Conservation (phyloP, 441 rosid genomes). For the Erodium moschatum region DNA sequence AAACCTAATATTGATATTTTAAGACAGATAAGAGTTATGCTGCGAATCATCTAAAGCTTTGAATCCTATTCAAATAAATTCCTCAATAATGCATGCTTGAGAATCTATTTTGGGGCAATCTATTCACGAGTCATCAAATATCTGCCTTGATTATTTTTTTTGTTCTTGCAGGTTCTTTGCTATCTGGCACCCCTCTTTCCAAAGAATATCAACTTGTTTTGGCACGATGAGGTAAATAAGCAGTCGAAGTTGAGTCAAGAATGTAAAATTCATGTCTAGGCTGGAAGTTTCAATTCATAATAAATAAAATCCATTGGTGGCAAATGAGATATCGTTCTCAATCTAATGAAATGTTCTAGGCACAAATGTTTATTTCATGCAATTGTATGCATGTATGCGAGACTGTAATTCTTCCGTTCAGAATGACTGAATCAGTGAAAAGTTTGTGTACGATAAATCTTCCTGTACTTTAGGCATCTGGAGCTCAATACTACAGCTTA, state of each 20-base stretch:
- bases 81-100: conserved; percentile 1
- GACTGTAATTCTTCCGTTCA: neutral
- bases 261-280: conserved; percentile 17
- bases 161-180: conserved; percentile 69
- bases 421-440: conserved; percentile 5
- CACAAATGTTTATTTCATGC: conserved; percentile 11
- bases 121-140: conserved; percentile 7
- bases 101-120: conserved; percentile 5
- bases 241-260: conserved; percentile 20
- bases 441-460: neutral
- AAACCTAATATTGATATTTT: neutral
- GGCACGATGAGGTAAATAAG: conserved; percentile 94
- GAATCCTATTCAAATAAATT: conserved; percentile 4
- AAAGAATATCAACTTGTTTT: conserved; percentile 74
- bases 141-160: conserved; percentile 1
- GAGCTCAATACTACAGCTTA: neutral
- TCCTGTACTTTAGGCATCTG: conserved; percentile 1
- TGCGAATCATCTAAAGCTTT: neutral
- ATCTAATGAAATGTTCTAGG: neutral
- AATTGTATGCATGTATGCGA: neutral
- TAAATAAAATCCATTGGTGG: conserved; percentile 8
- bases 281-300: conserved; percentile 12
- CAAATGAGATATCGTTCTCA: conserved; percentile 8
- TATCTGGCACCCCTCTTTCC: conserved; percentile 89
- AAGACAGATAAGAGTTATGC: conserved; percentile 5